phyloP scores from a whole-genome alignment of 768 basidiomycete species.

The Crepidotus variabilis region DNA sequence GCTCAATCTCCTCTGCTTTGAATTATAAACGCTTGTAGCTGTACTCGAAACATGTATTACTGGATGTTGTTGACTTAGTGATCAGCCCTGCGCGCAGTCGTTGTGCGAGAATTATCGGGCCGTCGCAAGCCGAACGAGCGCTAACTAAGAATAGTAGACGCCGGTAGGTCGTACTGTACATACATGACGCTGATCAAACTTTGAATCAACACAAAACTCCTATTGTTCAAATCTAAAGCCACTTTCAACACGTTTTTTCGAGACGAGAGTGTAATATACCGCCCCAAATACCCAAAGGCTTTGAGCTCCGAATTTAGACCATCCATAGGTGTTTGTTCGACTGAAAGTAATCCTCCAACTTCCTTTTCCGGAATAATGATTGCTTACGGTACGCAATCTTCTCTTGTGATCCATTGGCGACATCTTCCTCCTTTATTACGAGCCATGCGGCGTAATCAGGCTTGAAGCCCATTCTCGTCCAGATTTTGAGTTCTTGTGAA shows the following conservation, averaged over 20 bases:
- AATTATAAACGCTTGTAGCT: background rate
- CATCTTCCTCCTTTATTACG: background rate
- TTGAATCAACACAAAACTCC: too few relatives aligned
- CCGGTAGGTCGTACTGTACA: too few relatives aligned
- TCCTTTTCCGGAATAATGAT: slow-evolving; percentile 6
- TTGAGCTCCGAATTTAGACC: background rate
- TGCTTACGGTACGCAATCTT: background rate
- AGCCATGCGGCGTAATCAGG: background rate
- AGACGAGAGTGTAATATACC: too few relatives aligned
- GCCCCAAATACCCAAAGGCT: too few relatives aligned
- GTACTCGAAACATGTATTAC: background rate
- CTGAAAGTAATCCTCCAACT: slow-evolving; percentile 11
- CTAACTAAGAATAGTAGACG: too few relatives aligned
- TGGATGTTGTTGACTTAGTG: background rate
- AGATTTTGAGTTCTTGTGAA: slow-evolving; percentile 4
- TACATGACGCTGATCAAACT: too few relatives aligned
- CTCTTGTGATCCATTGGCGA: slow-evolving; percentile 1
- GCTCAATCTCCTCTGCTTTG: background rate
- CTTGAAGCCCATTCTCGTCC: background rate
- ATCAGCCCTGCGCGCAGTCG: too few relatives aligned
- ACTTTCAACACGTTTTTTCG: too few relatives aligned
- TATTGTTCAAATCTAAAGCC: too few relatives aligned
- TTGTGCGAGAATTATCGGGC: too few relatives aligned
- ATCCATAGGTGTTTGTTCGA: background rate
- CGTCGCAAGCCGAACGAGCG: too few relatives aligned